Percentiles rank a stretch among this genome's conserved stretches.
Evolutionary conservation across 148 eudicot genomes (phyloP).

Genomic region (Cornus suecica): DNA sequence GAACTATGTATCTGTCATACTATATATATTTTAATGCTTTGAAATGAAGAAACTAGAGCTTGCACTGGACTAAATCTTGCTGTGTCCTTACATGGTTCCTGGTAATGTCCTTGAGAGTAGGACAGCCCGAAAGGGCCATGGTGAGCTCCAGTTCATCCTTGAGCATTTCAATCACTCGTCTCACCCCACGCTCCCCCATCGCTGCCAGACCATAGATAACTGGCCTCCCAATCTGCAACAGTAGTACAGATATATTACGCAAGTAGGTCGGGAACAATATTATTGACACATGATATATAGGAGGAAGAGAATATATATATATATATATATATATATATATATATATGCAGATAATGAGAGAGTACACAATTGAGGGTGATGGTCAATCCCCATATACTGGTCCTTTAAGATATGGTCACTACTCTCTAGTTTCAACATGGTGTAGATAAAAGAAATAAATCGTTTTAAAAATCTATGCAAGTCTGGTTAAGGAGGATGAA

Average conservation of each 20-base stretch:
- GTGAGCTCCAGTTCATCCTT: conserved; percentile 75
- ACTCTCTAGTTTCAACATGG: neutral
- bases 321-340: too few species aligned
- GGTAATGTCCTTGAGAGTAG: conserved; percentile 55
- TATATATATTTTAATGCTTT: too few species aligned
- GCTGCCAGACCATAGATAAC: conserved; percentile 69
- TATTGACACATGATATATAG: too few species aligned
- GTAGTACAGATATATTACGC: too few species aligned
- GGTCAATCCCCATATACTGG: too few species aligned
- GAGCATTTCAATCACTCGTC: conserved; percentile 55
- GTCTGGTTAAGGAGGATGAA: neutral
- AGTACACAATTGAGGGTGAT: too few species aligned
- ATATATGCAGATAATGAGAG: too few species aligned
- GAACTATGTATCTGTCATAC: neutral
- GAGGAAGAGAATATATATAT: too few species aligned
- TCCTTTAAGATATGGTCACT: neutral
- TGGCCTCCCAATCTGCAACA: conserved; percentile 75
- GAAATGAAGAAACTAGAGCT: too few species aligned
- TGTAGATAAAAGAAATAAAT: neutral
- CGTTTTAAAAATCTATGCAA: neutral
- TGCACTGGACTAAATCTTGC: conserved; percentile 32
- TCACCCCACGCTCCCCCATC: conserved; percentile 65
- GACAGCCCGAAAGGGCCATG: conserved; percentile 78
- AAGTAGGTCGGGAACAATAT: too few species aligned
- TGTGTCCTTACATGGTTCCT: conserved; percentile 48